Percentiles rank a stretch among this genome's conserved stretches.
Evolutionary conservation across 2,329 filamentous ascomycete genomes (phyloP).

Genomic region (Trichoderma aggressivum): DNA sequence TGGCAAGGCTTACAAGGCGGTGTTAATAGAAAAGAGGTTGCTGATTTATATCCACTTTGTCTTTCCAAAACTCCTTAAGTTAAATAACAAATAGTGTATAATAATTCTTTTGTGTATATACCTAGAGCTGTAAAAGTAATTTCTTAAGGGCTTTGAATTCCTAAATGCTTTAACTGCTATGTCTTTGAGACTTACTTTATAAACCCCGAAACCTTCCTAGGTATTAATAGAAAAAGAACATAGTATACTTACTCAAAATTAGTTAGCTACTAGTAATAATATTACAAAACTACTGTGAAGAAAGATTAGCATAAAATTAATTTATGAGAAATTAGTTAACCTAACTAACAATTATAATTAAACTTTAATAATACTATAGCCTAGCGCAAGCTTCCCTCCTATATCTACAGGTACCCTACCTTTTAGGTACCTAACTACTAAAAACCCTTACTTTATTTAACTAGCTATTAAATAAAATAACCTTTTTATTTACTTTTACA

Average conservation of each 20-base stretch:
- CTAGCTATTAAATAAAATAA: background rate
- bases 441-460: background rate
- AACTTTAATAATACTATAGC: too few species aligned
- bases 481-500: background rate
- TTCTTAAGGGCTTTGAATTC: too few species aligned
- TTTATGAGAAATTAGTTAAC: too few species aligned
- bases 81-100: background rate
- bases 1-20: background rate
- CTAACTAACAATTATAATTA: too few species aligned
- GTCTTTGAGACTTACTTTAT: too few species aligned
- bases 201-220: too few species aligned
- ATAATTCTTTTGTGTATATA: background rate
- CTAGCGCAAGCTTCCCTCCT: constrained; percentile 12
- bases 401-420: constrained; percentile 6
- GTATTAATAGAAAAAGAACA: too few species aligned
- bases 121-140: background rate
- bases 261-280: too few species aligned
- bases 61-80: background rate
- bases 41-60: background rate
- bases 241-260: too few species aligned
- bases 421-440: background rate
- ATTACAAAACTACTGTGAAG: too few species aligned
- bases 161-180: too few species aligned
- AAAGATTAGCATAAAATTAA: too few species aligned
- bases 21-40: background rate